Evolutionary conservation across 2,329 filamentous ascomycete species (phyloP).

Genomic region (Atkinsonella texensis): DNA sequence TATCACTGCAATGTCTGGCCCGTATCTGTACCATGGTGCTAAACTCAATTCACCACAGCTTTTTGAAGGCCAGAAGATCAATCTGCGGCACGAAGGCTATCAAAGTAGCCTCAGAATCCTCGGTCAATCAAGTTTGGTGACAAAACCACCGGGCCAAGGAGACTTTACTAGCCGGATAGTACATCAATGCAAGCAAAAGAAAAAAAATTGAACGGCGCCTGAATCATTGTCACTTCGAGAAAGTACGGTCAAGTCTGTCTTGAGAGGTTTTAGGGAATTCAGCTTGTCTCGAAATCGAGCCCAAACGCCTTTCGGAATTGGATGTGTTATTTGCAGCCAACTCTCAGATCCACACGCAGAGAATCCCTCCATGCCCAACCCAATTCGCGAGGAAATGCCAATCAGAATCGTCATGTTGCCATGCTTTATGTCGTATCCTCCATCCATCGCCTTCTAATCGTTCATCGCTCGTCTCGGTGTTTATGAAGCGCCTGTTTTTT

Average conservation of each 20-base stretch:
- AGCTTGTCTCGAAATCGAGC: slow-evolving; percentile 31
- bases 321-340: slow-evolving; percentile 32
- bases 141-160: slow-evolving; percentile 31
- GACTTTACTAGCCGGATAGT: slow-evolving; percentile 41
- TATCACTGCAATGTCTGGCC: slow-evolving; percentile 36
- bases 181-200: neutral
- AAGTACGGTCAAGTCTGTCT: slow-evolving; percentile 7
- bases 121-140: slow-evolving; percentile 23
- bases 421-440: neutral
- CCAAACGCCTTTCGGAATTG: slow-evolving; percentile 32
- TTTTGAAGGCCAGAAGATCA: slow-evolving; percentile 42
- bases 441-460: neutral
- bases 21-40: slow-evolving; percentile 54
- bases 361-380: slow-evolving; percentile 21
- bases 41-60: slow-evolving; percentile 43
- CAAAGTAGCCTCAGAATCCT: slow-evolving; percentile 44
- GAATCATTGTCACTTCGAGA: slow-evolving; percentile 8
- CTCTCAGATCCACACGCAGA: slow-evolving; percentile 24
- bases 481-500: slow-evolving; percentile 7
- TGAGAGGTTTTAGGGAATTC: slow-evolving; percentile 10
- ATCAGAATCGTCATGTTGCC: slow-evolving; percentile 8
- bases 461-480: slow-evolving; percentile 5
- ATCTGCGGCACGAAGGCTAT: slow-evolving; percentile 50
- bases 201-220: slow-evolving; percentile 5
- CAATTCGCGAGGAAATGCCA: slow-evolving; percentile 14